Evolutionary conservation across 1,139 yeast species (phyloP).

Genomic region (Pneumocystis oryctolagi): DNA sequence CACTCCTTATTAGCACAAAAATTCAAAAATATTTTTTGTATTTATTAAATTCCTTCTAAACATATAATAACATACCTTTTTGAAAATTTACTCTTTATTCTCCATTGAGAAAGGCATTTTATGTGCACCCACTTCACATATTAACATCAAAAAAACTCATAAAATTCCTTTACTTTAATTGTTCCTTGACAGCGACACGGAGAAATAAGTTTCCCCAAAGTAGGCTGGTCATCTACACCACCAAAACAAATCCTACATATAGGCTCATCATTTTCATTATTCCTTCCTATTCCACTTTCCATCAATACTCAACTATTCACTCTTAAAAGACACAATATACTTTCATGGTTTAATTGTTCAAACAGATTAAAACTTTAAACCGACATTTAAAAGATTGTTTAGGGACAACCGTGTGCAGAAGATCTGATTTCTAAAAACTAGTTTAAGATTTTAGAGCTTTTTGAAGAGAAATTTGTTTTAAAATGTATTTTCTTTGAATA

Average conservation of each 20-base stretch:
- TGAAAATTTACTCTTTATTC: not conserved
- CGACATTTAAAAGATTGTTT: no score
- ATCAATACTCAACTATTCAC: not conserved
- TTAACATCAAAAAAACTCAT: not conserved
- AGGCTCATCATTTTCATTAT: not conserved
- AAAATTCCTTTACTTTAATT: not conserved
- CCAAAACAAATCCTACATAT: not conserved
- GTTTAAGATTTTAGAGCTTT: not conserved
- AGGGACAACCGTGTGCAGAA: not conserved
- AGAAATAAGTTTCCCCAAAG: not conserved
- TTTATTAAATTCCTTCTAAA: not conserved
- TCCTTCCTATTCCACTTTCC: not conserved
- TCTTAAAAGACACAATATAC: not conserved
- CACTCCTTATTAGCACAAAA: not conserved
- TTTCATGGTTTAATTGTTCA: not conserved
- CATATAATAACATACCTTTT: not conserved
- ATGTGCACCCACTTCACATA: not conserved
- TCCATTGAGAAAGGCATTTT: not conserved
- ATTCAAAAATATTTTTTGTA: not conserved
- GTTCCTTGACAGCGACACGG: not conserved
- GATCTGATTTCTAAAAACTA: no score
- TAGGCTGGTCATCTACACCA: not conserved
- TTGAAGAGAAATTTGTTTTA: not conserved
- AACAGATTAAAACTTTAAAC: not conserved
- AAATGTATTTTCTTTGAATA: not conserved